phyloP scores from a whole-genome alignment of 306 rosid species.

The Rosa chinensis region DNA sequence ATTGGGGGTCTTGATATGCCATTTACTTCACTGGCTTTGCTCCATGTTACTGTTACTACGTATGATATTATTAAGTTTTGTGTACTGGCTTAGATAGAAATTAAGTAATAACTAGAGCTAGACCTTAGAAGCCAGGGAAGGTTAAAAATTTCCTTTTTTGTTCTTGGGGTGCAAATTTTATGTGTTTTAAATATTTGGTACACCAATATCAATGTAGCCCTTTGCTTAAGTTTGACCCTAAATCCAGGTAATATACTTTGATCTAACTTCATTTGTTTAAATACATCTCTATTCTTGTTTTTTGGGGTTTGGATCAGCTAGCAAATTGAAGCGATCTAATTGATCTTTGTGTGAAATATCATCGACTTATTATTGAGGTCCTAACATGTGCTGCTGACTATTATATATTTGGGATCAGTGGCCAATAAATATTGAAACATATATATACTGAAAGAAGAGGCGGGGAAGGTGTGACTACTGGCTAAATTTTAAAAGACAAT shows the following conservation, averaged over 20 bases:
- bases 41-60: background rate
- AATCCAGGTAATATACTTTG: conserved; percentile 7
- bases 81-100: background rate
- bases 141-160: background rate
- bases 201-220: conserved; percentile 34
- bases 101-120: background rate
- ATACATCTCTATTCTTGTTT: background rate
- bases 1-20: conserved; percentile 8
- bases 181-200: conserved; percentile 18
- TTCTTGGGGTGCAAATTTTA: conserved; percentile 8
- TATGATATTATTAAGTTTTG: background rate
- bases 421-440: background rate
- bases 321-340: conserved; percentile 6
- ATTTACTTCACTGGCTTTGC: conserved; percentile 4
- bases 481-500: background rate
- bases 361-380: background rate
- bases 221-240: conserved; percentile 12
- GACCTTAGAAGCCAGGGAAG: conserved; percentile 18
- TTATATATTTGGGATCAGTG: conserved; percentile 1
- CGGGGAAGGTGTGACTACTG: background rate
- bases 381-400: background rate
- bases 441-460: background rate
- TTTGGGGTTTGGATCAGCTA: background rate
- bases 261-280: conserved; percentile 7
- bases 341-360: conserved; percentile 7